phyloP scores from a whole-genome alignment of 1,139 yeast species.

The Magnusiomyces paraingens region DNA sequence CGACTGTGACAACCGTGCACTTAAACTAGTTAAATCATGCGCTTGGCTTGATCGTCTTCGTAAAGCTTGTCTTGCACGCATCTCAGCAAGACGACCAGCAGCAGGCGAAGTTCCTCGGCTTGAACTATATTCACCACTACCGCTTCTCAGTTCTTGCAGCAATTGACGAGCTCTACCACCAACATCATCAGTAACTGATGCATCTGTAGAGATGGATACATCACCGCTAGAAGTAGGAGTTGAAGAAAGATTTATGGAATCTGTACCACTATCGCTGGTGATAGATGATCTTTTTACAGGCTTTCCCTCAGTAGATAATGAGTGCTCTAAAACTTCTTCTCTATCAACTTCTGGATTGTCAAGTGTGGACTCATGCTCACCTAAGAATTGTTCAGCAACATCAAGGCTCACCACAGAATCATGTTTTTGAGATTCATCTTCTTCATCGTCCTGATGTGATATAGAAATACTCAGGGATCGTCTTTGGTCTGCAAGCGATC shows the following conservation, averaged over 20 bases:
- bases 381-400: neutral
- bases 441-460: slow-evolving; percentile 4
- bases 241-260: too few relatives aligned
- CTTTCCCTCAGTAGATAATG: too few relatives aligned
- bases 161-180: slow-evolving; percentile 56
- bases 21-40: neutral
- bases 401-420: neutral
- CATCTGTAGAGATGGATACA: neutral
- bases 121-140: slow-evolving; percentile 19
- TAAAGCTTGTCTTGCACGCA: slow-evolving; percentile 15
- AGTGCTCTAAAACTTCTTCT: neutral
- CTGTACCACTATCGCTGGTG: neutral
- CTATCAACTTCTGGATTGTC: neutral
- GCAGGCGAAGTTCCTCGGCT: slow-evolving; percentile 4
- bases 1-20: neutral
- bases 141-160: slow-evolving; percentile 50
- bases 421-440: neutral
- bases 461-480: slow-evolving; percentile 15
- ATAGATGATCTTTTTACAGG: neutral
- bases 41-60: slow-evolving; percentile 5
- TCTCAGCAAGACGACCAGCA: slow-evolving; percentile 14
- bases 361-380: neutral
- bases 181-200: slow-evolving; percentile 46
- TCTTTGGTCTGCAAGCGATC: slow-evolving; percentile 28
- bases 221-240: too few relatives aligned